Evolutionary conservation across 2,329 filamentous ascomycete species (phyloP).

Genomic region (Onygena corvina): DNA sequence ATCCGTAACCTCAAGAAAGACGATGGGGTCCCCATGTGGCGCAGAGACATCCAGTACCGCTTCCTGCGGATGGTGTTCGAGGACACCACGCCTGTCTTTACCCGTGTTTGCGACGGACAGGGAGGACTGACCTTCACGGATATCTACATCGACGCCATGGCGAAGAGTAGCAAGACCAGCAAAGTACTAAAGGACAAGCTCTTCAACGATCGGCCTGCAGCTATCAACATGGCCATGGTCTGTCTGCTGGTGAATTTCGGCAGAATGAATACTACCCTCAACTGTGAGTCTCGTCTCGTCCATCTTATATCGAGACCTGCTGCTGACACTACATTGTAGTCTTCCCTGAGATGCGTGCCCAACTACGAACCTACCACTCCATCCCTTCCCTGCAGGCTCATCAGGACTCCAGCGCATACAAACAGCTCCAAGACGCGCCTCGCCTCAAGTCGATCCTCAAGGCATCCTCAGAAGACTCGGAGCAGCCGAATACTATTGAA

Average conservation of each 20-base stretch:
- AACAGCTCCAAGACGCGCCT: constrained; percentile 92
- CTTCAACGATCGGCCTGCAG: constrained; percentile 77
- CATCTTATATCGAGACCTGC: constrained; percentile 8
- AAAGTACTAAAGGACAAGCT: constrained; percentile 97
- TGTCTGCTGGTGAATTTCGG: constrained; percentile 94
- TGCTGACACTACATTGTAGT: constrained; percentile 45
- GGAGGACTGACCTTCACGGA: constrained; percentile 73
- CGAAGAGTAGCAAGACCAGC: constrained; percentile 95
- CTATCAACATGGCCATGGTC: constrained; percentile 98
- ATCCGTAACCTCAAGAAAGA: constrained; percentile 56
- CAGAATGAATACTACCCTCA: constrained; percentile 96
- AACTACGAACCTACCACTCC: constrained; percentile 92
- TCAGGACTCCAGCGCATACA: constrained; percentile 91
- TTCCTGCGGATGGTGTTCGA: constrained; percentile 53
- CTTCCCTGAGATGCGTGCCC: constrained; percentile 97
- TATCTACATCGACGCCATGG: constrained; percentile 97
- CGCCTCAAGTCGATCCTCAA: constrained; percentile 94
- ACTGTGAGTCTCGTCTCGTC: constrained; percentile 52
- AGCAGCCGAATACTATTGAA: constrained; percentile 71
- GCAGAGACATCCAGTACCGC: constrained; percentile 55
- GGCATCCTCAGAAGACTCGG: constrained; percentile 80
- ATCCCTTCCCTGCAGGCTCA: constrained; percentile 92
- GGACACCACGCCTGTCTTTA: constrained; percentile 59
- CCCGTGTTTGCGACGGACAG: constrained; percentile 75
- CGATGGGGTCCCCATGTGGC: constrained; percentile 54